Conservation (phyloP, 2,329 filamentous ascomycete genomes). For the Aspergillus luchuensis region DNA sequence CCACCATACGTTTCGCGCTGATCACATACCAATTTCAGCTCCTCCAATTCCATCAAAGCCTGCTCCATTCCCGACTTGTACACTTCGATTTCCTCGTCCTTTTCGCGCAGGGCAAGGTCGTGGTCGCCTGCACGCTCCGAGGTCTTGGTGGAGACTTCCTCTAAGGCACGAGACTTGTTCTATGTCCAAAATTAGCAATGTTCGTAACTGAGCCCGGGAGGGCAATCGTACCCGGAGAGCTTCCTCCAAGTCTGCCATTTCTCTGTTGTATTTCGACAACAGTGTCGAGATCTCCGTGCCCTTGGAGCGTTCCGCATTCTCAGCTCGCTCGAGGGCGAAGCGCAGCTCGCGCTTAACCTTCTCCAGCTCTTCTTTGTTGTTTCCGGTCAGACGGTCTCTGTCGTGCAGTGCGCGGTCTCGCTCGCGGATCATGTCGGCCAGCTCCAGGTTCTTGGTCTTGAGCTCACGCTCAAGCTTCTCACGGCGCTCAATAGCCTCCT, state of each 20-base stretch:
- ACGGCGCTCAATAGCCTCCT: conserved; percentile 91
- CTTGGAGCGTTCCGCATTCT: conserved; percentile 90
- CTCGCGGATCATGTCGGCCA: conserved; percentile 98
- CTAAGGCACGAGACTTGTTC: conserved; percentile 83
- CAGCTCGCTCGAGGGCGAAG: conserved; percentile 85
- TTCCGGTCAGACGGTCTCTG: conserved; percentile 81
- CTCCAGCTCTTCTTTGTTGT: conserved; percentile 89
- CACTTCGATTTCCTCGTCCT: conserved; percentile 96
- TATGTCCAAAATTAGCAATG: conserved; percentile 36
- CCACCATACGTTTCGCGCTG: neutral
- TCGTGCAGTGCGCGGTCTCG: conserved; percentile 91
- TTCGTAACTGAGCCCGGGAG: too few relatives aligned
- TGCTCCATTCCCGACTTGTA: conserved; percentile 99
- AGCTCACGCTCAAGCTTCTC: conserved; percentile 97
- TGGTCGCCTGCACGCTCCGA: conserved; percentile 82
- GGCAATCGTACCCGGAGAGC: conserved; percentile 60
- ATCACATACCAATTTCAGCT: conserved; percentile 64
- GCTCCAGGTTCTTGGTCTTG: conserved; percentile 98
- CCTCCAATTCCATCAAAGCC: conserved; percentile 87
- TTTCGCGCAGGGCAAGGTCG: conserved; percentile 81
- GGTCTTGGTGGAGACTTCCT: conserved; percentile 77
- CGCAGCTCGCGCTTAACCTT: conserved; percentile 92
- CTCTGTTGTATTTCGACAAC: conserved; percentile 93
- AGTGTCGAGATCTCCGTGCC: conserved; percentile 92
- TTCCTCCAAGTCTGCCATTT: conserved; percentile 96